Evolutionary conservation across 2,329 filamentous ascomycete species (phyloP).

Genomic region (Lachnellula hyalina): DNA sequence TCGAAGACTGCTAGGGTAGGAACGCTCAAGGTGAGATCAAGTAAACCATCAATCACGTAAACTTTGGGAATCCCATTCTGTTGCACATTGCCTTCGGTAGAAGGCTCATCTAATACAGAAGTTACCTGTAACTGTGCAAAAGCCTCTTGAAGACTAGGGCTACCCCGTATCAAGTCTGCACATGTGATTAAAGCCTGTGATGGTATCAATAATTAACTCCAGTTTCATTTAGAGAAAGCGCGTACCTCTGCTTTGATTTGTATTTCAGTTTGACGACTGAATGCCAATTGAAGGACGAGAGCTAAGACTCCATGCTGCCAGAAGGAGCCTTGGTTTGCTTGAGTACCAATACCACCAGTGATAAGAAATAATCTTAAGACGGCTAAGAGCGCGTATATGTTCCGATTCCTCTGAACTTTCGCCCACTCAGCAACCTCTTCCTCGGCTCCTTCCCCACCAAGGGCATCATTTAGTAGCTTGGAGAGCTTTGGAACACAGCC

Average conservation of each 20-base stretch:
- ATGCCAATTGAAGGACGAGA: conserved; percentile 76
- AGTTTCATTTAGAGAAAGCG: neutral
- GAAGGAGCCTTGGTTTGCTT: conserved; percentile 79
- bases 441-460: conserved; percentile 48
- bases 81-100: conserved; percentile 31
- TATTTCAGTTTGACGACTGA: conserved; percentile 65
- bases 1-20: conserved; percentile 66
- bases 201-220: conserved; percentile 11
- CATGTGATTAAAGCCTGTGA: conserved; percentile 71
- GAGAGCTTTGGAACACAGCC: conserved; percentile 72
- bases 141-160: conserved; percentile 72
- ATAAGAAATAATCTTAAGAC: conserved; percentile 83
- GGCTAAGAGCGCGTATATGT: conserved; percentile 82
- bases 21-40: conserved; percentile 73
- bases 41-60: conserved; percentile 88
- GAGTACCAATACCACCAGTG: conserved; percentile 71
- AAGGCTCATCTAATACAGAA: conserved; percentile 44
- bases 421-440: conserved; percentile 67
- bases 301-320: conserved; percentile 77
- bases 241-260: conserved; percentile 75
- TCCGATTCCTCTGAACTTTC: conserved; percentile 75
- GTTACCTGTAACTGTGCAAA: conserved; percentile 84
- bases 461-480: conserved; percentile 58
- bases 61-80: conserved; percentile 55
- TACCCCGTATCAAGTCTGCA: conserved; percentile 82